Percentiles rank a stretch among this genome's conserved stretches.
These are phyloP conservation scores for Mimosa pudica DNA, from an alignment of 306 rosid species.

Conservation along the genomic window DNA sequence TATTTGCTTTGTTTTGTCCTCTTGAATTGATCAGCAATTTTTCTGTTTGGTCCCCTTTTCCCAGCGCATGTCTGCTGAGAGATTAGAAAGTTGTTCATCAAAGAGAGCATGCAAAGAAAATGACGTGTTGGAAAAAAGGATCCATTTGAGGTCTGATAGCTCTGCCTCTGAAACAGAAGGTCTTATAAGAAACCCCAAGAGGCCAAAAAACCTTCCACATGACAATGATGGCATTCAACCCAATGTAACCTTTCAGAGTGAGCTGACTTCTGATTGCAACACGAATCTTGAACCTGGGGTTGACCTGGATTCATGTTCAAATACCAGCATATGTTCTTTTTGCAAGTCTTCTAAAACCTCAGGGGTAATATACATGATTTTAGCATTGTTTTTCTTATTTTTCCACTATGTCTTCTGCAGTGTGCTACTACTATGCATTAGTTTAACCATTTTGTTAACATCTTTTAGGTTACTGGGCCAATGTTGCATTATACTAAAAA, in stretches of 20 bases:
- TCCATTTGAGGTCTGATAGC: slow-evolving; percentile 48
- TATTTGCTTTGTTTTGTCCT: not conserved
- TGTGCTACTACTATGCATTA: slow-evolving; percentile 14
- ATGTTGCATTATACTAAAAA: slow-evolving; percentile 72
- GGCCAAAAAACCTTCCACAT: slow-evolving; percentile 48
- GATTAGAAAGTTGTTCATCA: slow-evolving; percentile 46
- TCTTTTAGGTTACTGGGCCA: slow-evolving; percentile 72
- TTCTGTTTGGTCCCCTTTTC: not conserved
- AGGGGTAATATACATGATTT: slow-evolving; percentile 52
- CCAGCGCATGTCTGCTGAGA: slow-evolving; percentile 39
- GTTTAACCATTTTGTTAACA: slow-evolving; percentile 22
- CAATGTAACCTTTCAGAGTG: slow-evolving; percentile 30
- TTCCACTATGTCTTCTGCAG: not conserved
- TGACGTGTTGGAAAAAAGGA: slow-evolving; percentile 39
- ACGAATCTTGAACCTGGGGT: slow-evolving; percentile 30
- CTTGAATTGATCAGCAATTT: not conserved
- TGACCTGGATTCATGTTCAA: slow-evolving; percentile 24
- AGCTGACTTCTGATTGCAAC: slow-evolving; percentile 34
- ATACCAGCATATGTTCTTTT: slow-evolving; percentile 63
- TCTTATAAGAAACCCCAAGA: slow-evolving; percentile 54
- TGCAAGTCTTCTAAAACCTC: slow-evolving; percentile 77
- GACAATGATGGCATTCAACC: slow-evolving; percentile 34
- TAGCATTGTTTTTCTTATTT: not conserved
- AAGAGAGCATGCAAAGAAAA: slow-evolving; percentile 41
- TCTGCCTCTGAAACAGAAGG: slow-evolving; percentile 63